Percentiles rank a stretch among this genome's conserved stretches.
Conservation (phyloP, 2,329 filamentous ascomycete species). For the Penicillium freii region DNA sequence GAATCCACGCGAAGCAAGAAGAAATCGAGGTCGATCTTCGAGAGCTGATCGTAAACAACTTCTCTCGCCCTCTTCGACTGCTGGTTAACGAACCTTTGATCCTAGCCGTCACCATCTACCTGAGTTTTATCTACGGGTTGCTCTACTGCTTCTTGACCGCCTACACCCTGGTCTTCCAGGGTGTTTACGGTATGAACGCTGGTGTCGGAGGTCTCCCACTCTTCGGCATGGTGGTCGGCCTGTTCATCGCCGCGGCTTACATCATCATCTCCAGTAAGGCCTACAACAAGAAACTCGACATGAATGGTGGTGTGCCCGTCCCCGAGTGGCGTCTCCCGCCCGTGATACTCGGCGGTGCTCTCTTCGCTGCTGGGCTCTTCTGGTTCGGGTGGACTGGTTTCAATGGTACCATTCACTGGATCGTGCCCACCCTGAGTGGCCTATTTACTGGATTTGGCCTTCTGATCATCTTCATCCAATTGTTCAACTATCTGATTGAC, state of each 20-base stretch:
- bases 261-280: constrained; percentile 55
- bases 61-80: constrained; percentile 50
- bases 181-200: constrained; percentile 65
- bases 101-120: constrained; percentile 41
- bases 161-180: constrained; percentile 38
- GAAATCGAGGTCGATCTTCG: constrained; percentile 54
- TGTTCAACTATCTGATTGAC: constrained; percentile 60
- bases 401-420: constrained; percentile 41
- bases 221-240: constrained; percentile 77
- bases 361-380: constrained; percentile 64
- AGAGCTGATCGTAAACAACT: constrained; percentile 52
- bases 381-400: constrained; percentile 75
- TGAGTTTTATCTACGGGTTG: constrained; percentile 40
- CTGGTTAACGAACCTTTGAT: constrained; percentile 46
- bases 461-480: constrained; percentile 56
- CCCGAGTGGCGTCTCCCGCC: constrained; percentile 59
- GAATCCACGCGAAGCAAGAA: constrained; percentile 56
- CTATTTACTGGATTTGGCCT: constrained; percentile 59
- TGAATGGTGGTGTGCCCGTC: constrained; percentile 60
- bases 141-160: constrained; percentile 40
- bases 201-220: constrained; percentile 76
- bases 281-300: constrained; percentile 35
- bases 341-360: constrained; percentile 52
- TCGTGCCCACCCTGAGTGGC: constrained; percentile 45
- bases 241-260: constrained; percentile 64